Base-by-base conservation (phyloP, 805 yeast species). In the Yamadazyma ubonensis region DNA sequence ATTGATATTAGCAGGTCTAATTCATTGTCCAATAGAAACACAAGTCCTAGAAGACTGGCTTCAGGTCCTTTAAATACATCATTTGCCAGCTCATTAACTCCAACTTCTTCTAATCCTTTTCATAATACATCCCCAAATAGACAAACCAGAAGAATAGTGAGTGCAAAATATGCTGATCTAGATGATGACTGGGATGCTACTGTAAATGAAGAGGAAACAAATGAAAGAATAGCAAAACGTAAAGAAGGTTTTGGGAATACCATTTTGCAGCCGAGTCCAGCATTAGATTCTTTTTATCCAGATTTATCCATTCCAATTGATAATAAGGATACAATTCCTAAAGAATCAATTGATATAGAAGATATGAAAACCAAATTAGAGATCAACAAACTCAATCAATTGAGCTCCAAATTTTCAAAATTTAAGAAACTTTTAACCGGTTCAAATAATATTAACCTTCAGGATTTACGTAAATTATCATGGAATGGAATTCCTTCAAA, bases 401-500 rank as follows among this genome's bases (percentile, higher is more conserved):
- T 76, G 27, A 71, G 79, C 33, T 71, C 82, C 12, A 73, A 86
- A 41, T 81, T 83, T 51, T 65, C 73, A 34, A 80, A 79, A 57
- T 88, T 89, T 59, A 83, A 81, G 39, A 70, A 71, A 21, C 70
- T 87, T 3, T 61, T 91, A 23, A 63, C 67, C 5, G 63, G 61
- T 18, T 71, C 71, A 39, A 65, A 68, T n/a, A 55, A 48, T 35
- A 79, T 90, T 26, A 86, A 87, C 48, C 59, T 86, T 43, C 73
- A 71, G 35, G 89, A 82, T 36, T 69, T 93, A 39, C 75, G 87
- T 46, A 80, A 84, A 55, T 72, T 89, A 36, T 77, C 96, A 12
- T 93, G 99, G 98, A 85, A 90, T 52, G 99, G 99, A 2, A 78
- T 93, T 5, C 98, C 99, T 0, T 65, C 75, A 9, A 82, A 81